Evolutionary conservation across 495 filamentous ascomycete genomes (phyloP), one percentile per base, ranked within the genome.

Genomic region (Annulohypoxylon nitens): DNA sequence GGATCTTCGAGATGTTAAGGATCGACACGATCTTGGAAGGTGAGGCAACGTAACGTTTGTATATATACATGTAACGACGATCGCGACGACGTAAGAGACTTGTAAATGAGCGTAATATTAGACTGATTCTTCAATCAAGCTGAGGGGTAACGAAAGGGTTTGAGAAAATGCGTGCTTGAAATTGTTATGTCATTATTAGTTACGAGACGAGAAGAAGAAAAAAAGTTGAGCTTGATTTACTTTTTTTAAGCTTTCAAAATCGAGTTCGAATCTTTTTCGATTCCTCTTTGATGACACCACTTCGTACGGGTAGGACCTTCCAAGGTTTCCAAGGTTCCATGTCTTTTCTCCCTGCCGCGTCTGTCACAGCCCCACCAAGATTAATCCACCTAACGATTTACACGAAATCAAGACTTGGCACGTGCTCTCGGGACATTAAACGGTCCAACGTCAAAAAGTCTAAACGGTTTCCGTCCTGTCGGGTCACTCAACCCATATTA

Each of bases 1-100:
- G 67, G 71, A 74, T 70, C 71, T 61, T 74, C 67, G 50, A 59
- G 41, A 54, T 73, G 36, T 73, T 43, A 54, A 53, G 67, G 66
- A 74, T 74, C 67, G 62, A 61, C 61, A 57, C 57, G 30, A 60
- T 47, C 61, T 69, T 16, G 41, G 23, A 70, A 54, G 48, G 43
- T 66, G 23, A 69, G 41, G 66, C 14, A 69, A 36, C 53, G 59
- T 58, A 47, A 43, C 66, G 51, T 50, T 45, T 51, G 62, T 74
- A 55, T 69, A 60, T 69, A 74, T 58, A 62, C 53, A 59, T 61
- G 61, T 57, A 69, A 26, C 16, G 55, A 61, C 41, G 43, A 70
- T 70, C 57, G 62, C 41, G 37, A 50, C 57, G 48, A 67, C 66
- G 67, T 74, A 67, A 67, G 57, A 69, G 16, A 14, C 11, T 20